Conservation (phyloP, 768 basidiomycete genomes). For the Tylopilus subfusipes region DNA sequence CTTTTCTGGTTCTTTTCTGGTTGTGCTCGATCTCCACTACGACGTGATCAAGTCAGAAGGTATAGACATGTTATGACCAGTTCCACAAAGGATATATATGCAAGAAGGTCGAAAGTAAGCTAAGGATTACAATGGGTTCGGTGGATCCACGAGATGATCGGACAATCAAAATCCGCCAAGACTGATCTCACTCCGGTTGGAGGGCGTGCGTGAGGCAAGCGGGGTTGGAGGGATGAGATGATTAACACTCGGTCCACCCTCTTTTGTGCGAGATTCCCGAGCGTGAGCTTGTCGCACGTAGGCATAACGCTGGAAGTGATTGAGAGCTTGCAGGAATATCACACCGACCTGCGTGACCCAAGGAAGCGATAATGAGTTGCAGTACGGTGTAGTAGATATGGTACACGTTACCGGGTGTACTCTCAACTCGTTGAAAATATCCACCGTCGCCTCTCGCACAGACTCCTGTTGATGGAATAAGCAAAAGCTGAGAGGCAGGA, state of each 20-base stretch:
- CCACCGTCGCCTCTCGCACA: slow-evolving; percentile 76
- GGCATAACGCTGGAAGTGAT: slow-evolving; percentile 86
- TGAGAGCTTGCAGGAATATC: slow-evolving; percentile 71
- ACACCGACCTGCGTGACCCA: slow-evolving; percentile 65
- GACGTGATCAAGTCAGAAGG: neutral
- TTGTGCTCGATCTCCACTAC: neutral
- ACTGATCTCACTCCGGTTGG: slow-evolving; percentile 46
- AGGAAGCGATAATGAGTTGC: neutral
- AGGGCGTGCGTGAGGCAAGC: slow-evolving; percentile 37
- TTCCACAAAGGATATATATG: slow-evolving; percentile 18
- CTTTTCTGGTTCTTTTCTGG: no score
- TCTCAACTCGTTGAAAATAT: slow-evolving; percentile 78
- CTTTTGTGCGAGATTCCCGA: slow-evolving; percentile 44
- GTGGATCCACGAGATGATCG: neutral
- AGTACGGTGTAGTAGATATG: neutral
- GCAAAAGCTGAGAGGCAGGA: slow-evolving; percentile 83
- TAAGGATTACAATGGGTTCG: slow-evolving; percentile 8
- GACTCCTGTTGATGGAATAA: slow-evolving; percentile 83
- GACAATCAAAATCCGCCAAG: slow-evolving; percentile 32
- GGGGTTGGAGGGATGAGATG: slow-evolving; percentile 34
- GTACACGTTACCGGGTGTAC: slow-evolving; percentile 60
- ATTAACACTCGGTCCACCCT: slow-evolving; percentile 22
- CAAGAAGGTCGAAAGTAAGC: slow-evolving; percentile 32
- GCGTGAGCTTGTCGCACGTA: slow-evolving; percentile 81
- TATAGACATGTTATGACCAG: neutral